Evolutionary conservation across 78 protist genomes (phyloP).

Genomic region (Dictyostelium citrinum): DNA sequence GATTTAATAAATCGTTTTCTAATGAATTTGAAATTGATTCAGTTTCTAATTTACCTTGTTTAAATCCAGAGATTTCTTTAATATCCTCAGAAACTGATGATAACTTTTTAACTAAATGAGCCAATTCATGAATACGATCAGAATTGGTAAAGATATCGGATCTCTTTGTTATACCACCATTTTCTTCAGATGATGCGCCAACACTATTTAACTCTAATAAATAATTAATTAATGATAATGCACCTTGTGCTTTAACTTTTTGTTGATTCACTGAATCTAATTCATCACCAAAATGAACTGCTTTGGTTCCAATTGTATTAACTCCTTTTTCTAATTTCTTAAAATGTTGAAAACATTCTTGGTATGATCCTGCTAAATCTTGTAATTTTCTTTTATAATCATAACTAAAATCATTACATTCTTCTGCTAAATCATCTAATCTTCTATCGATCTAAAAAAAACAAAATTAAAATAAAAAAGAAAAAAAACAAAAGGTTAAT

Average conservation of each 20-base stretch:
- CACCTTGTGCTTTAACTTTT: constrained; percentile 62
- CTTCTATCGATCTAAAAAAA: background rate
- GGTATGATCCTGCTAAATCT: constrained; percentile 8
- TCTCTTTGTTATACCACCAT: background rate
- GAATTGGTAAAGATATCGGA: constrained; percentile 72
- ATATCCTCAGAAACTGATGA: constrained; percentile 59
- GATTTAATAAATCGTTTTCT: constrained; percentile 51
- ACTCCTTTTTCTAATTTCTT: constrained; percentile 49
- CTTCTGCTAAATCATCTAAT: constrained; percentile 39
- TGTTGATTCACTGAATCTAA: constrained; percentile 64
- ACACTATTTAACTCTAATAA: constrained; percentile 36
- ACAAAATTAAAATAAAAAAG: too few species aligned
- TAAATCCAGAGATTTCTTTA: constrained; percentile 34
- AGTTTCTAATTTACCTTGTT: constrained; percentile 46
- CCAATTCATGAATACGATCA: constrained; percentile 59
- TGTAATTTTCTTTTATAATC: constrained; percentile 44
- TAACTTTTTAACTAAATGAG: constrained; percentile 43
- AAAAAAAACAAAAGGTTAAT: too few species aligned
- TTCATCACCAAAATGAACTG: constrained; percentile 75
- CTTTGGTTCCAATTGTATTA: constrained; percentile 63
- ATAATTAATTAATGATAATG: constrained; percentile 52
- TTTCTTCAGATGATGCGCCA: background rate
- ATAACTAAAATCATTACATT: constrained; percentile 18
- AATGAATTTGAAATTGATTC: constrained; percentile 21
- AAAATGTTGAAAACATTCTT: constrained; percentile 68